Conservation (phyloP, 169 alveolate species). For the Miamiensis avidus region DNA sequence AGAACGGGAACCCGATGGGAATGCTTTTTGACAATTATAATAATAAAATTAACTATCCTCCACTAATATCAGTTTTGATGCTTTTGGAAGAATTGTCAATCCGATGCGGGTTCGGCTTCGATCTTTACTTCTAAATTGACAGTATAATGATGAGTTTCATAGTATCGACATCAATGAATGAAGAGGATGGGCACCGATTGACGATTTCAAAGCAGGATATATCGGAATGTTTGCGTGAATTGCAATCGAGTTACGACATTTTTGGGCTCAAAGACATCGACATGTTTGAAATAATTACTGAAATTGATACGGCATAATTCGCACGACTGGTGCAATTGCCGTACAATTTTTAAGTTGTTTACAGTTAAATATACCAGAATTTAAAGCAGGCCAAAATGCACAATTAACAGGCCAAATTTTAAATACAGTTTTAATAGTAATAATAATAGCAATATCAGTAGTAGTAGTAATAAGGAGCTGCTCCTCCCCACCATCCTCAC, state of each 20-base stretch:
- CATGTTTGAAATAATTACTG: not conserved
- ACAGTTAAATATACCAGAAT: too few species aligned
- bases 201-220: not conserved
- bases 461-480: too few species aligned
- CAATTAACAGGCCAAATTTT: too few species aligned
- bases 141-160: not conserved
- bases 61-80: not conserved
- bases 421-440: too few species aligned
- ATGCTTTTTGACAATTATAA: not conserved
- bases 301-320: not conserved
- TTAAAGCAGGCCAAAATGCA: too few species aligned
- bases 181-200: not conserved
- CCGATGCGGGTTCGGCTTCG: not conserved
- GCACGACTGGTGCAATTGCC: not conserved
- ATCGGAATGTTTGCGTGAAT: not conserved
- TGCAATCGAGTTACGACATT: not conserved
- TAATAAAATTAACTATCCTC: not conserved
- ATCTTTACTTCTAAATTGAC: not conserved
- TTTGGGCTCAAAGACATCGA: not conserved
- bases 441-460: too few species aligned
- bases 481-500: too few species aligned
- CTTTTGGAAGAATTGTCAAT: not conserved
- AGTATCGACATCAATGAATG: not conserved
- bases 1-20: not conserved
- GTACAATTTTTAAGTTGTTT: not conserved